Base-by-base conservation (phyloP, 2,329 filamentous ascomycete species). In the Alternaria infectoria region DNA sequence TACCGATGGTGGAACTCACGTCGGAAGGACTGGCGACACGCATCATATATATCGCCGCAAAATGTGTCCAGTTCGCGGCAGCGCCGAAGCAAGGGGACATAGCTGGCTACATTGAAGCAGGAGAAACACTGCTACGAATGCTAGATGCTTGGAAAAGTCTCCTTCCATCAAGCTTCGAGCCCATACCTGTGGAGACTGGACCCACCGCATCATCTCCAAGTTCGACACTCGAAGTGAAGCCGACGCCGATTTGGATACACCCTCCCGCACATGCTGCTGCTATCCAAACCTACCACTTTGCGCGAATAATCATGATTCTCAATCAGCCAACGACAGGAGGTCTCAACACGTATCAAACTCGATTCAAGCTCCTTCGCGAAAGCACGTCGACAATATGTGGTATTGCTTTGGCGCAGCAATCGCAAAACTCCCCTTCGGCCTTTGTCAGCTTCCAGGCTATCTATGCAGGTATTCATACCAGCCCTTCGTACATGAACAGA, bases 1-100 rank as follows among this genome's bases (percentile, higher is more conserved):
- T 83, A 57, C 76, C 80, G 0, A 84, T 85, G 54, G 70, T 78
- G 1, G 79, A 82, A 4, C 80, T 89, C 46, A 81, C 81, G 10
- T 79, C 82, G 0, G 81, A 86, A 57, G 87, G 88, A 45, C 77
- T 89, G 25, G 86, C 87, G 0, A 82, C 81, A 5, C 80, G 84
- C 2, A 82, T 86, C 0, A 80, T 87, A 0, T 89, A 86, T 66
- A 81, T 89, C 1, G 80, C 89, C 5, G 84, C 86, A 0, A 85
- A 87, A 69, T 84, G 84, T 2, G 83, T 89, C 5, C 87, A 88
- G 62, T 89, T 86, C 69, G 85, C 84, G 43, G 86, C 86, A 1
- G 80, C 83, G 15, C 83, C 86, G 49, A 79, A 83, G 61, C 73
- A 76, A 10, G 78, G 80, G 5, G 80, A 83, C 52, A 70, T 78